A percentile compares a stretch with the other conserved stretches of the same genome.
Evolutionary conservation across 495 filamentous ascomycete species (phyloP).

Genomic region (Talaromyces borbonicus): DNA sequence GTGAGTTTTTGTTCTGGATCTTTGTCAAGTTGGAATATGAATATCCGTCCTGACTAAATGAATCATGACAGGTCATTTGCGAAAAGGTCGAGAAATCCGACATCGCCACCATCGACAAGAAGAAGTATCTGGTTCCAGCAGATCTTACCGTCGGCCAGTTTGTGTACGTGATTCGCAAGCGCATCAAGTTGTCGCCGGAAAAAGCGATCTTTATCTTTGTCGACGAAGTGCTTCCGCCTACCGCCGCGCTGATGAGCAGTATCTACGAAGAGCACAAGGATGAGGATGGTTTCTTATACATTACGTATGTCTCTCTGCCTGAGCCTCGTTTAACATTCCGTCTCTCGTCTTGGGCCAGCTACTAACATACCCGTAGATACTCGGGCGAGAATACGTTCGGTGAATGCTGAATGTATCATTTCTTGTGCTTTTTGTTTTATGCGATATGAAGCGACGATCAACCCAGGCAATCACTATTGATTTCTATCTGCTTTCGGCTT

Average conservation of each 20-base stretch:
- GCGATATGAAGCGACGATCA: no score
- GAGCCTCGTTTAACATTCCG: slow-evolving; percentile 15
- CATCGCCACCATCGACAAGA: slow-evolving; percentile 99
- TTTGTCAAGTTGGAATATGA: no score
- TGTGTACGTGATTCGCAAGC: slow-evolving; percentile 99
- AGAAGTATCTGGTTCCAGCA: slow-evolving; percentile 98
- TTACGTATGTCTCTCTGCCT: slow-evolving; percentile 35
- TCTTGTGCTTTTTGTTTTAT: slow-evolving; percentile 1
- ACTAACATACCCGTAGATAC: slow-evolving; percentile 63
- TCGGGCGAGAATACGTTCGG: slow-evolving; percentile 99
- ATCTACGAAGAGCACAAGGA: slow-evolving; percentile 99
- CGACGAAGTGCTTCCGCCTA: slow-evolving; percentile 94
- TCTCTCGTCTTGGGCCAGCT: no score
- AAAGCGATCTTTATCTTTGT: slow-evolving; percentile 99
- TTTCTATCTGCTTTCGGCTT: no score
- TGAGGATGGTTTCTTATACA: slow-evolving; percentile 49
- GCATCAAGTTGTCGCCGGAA: slow-evolving; percentile 98
- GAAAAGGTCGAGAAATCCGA: slow-evolving; percentile 99
- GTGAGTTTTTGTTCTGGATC: slow-evolving; percentile 47
- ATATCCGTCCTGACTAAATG: no score
- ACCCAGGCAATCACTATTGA: no score
- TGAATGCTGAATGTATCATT: slow-evolving; percentile 25
- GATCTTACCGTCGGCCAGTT: slow-evolving; percentile 99
- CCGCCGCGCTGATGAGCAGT: slow-evolving; percentile 95
- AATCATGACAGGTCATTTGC: slow-evolving; percentile 74